phyloP scores from a whole-genome alignment of 257 asterid species.

The Capsicum baccatum region DNA sequence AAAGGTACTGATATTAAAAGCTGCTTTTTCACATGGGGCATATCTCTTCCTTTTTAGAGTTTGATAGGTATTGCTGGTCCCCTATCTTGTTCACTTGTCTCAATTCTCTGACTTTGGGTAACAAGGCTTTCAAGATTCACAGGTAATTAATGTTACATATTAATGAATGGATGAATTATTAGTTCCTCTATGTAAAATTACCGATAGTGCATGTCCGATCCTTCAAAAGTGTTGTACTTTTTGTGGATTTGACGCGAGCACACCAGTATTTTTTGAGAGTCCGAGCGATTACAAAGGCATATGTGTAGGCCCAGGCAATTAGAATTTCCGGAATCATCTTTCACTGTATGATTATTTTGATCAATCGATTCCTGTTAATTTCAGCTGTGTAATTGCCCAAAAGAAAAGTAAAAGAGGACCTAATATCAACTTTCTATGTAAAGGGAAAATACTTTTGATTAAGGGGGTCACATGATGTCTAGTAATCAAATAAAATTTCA shows the following conservation, averaged over 20 bases:
- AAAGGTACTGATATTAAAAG: slow-evolving; percentile 35
- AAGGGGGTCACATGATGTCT: background rate
- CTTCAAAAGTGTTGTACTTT: too few species aligned
- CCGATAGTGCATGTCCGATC: too few species aligned
- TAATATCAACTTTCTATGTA: background rate
- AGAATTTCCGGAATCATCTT: background rate
- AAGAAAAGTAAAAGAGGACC: background rate
- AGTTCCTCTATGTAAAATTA: background rate
- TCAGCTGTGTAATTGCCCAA: background rate
- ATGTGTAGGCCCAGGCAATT: background rate
- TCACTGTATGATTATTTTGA: slow-evolving; percentile 9
- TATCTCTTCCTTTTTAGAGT: slow-evolving; percentile 29
- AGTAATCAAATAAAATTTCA: background rate
- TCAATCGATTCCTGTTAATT: background rate
- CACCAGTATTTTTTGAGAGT: too few species aligned
- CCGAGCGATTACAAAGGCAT: too few species aligned
- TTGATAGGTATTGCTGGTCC: slow-evolving; percentile 23
- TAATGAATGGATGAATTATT: background rate
- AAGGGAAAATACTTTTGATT: slow-evolving; percentile 22
- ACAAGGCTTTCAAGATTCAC: background rate
- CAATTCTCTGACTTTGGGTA: background rate
- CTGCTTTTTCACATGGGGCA: slow-evolving; percentile 54
- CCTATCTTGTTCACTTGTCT: slow-evolving; percentile 30
- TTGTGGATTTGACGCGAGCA: too few species aligned
- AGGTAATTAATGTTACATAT: background rate